Percentiles rank a stretch among this genome's conserved stretches.
These are phyloP conservation scores for Hawksworthiomyces lignivorus DNA, from an alignment of 2,329 filamentous ascomycete species.

Conservation along the genomic window DNA sequence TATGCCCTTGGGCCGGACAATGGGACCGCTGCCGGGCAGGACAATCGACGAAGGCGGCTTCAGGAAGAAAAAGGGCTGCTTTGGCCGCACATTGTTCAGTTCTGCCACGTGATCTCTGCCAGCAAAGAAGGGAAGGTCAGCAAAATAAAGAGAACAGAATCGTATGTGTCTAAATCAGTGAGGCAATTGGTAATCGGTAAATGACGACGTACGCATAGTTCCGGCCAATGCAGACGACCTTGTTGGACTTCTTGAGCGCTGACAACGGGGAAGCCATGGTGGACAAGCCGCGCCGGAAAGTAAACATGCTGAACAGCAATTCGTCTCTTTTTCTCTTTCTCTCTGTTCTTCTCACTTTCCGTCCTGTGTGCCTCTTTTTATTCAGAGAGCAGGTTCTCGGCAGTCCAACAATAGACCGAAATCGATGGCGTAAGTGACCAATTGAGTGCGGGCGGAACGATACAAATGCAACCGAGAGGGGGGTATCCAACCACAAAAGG, in stretches of 20 bases:
- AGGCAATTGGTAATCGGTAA: too few relatives aligned
- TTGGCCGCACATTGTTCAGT: slow-evolving; percentile 77
- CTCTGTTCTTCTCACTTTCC: neutral
- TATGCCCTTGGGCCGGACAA: slow-evolving; percentile 75
- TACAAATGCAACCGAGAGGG: neutral
- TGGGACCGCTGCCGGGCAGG: slow-evolving; percentile 66
- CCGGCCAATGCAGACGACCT: slow-evolving; percentile 78
- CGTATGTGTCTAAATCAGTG: too few relatives aligned
- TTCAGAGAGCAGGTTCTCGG: slow-evolving; percentile 6
- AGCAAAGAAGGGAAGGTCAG: neutral
- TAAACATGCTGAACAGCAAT: slow-evolving; percentile 11
- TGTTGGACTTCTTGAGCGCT: slow-evolving; percentile 41
- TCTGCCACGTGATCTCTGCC: slow-evolving; percentile 90
- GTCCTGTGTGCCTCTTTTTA: slow-evolving; percentile 4
- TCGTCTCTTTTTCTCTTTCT: neutral
- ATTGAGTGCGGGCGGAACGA: slow-evolving; percentile 1
- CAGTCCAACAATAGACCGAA: slow-evolving; percentile 2
- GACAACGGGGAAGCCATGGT: slow-evolving; percentile 30
- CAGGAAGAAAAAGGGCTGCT: slow-evolving; percentile 98
- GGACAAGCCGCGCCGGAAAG: slow-evolving; percentile 23
- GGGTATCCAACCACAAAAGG: slow-evolving; percentile 2
- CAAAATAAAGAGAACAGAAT: too few relatives aligned
- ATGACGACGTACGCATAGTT: slow-evolving; percentile 94
- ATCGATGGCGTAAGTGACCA: neutral
- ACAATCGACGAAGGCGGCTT: slow-evolving; percentile 88